Evolutionary conservation across 2,329 filamentous ascomycete genomes (phyloP), one percentile per base, ranked within the genome.

Genomic region (Penicillium palitans): DNA sequence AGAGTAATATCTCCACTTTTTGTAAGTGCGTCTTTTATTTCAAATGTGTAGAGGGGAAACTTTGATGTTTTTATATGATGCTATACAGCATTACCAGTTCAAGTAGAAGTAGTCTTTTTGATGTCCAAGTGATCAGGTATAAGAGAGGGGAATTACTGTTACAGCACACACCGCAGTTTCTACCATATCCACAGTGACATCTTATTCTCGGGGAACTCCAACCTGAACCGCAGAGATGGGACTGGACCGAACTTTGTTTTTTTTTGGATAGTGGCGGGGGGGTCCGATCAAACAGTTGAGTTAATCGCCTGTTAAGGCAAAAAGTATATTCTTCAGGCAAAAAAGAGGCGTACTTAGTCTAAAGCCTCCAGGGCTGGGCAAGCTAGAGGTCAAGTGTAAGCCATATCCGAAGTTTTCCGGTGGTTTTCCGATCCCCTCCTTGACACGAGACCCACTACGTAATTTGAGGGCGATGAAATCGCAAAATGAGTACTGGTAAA

Each of bases 131-230:
- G 9, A 8, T 15, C 13, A 25, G 17, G 17, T 9, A 10, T 8
- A 13, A 25, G 19, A 35, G 19, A 25, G 31, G 21, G 33, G 13
- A 12, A 39, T 48, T 52, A 42, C 35, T 37, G 42, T 47, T 40
- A 59, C 63, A 64, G 33, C 58, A 54, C 65, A 67, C 63, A 67
- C 65, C 65, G 65, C 61, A 64, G 48, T 40, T 66, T 60, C 39
- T 37, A 24, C 27, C 7, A 29, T 25, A 25, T 35, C 54, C 35
- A 53, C 25, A 33, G 31, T 41, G n/a, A 57, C 33, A 27, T 25
- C 46, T 52, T 41, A 9, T 49, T 27, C 21, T 50, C 53, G 39
- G 46, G 41, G 41, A 45, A 54, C 47, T 54, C 41, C 51, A 39
- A 37, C 44, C 8, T 42, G 46, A 54, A 50, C 55, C 44, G 44